phyloP scores from a whole-genome alignment of 2,329 filamentous ascomycete genomes.

The Polytolypa hystricis region DNA sequence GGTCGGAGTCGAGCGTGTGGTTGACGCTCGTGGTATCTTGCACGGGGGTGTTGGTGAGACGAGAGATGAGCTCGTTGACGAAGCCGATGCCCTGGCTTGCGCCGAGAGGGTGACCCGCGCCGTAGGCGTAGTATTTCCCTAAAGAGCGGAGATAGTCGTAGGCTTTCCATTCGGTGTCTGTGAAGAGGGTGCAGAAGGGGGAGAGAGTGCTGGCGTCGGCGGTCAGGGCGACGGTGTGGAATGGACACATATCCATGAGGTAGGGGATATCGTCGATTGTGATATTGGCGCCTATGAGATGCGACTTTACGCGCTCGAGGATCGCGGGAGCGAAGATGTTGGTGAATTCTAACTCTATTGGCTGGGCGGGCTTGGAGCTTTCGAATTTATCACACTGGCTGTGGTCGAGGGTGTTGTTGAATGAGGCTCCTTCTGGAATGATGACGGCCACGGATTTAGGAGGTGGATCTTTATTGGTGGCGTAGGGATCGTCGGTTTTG shows the following conservation, averaged over 20 bases:
- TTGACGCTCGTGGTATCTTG: slow-evolving; percentile 66
- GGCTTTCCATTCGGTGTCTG: slow-evolving; percentile 56
- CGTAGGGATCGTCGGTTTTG: slow-evolving; percentile 33
- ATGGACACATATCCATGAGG: slow-evolving; percentile 84
- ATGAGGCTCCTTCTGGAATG: slow-evolving; percentile 49
- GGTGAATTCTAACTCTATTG: slow-evolving; percentile 49
- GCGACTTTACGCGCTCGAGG: slow-evolving; percentile 54
- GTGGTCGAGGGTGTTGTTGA: slow-evolving; percentile 77
- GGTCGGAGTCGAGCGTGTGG: slow-evolving; percentile 57
- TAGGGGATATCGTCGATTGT: slow-evolving; percentile 51
- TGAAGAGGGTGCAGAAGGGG: slow-evolving; percentile 67
- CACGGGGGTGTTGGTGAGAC: slow-evolving; percentile 60
- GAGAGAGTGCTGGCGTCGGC: slow-evolving; percentile 45
- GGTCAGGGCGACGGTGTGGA: slow-evolving; percentile 58
- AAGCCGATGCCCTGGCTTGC: slow-evolving; percentile 81
- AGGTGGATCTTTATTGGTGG: slow-evolving; percentile 35
- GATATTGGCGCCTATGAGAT: slow-evolving; percentile 58
- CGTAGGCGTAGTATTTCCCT: slow-evolving; percentile 75
- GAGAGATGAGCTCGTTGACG: slow-evolving; percentile 75
- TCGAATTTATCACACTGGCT: slow-evolving; percentile 62
- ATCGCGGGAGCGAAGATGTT: slow-evolving; percentile 57
- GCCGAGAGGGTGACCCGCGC: slow-evolving; percentile 64
- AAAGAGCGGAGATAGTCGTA: slow-evolving; percentile 76
- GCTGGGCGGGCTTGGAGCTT: slow-evolving; percentile 39
- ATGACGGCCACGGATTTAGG: slow-evolving; percentile 52